phyloP scores from a whole-genome alignment of 768 basidiomycete genomes.

The Trametes elegans region DNA sequence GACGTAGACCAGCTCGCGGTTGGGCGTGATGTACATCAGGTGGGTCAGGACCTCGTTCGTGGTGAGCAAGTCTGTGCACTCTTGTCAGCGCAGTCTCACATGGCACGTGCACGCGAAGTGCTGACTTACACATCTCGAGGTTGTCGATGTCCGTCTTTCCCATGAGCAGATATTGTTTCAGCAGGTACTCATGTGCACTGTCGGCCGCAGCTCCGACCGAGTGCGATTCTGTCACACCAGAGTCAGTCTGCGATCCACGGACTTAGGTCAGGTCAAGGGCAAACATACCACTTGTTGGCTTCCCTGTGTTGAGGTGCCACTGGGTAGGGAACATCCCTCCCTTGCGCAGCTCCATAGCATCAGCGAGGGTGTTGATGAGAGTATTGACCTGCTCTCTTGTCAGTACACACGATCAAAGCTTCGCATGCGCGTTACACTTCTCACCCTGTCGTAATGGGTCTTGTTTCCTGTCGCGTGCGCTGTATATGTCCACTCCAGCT shows the following conservation, averaged over 20 bases:
- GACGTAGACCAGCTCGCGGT: slow-evolving; percentile 64
- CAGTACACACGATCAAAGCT: background rate
- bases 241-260: background rate
- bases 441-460: slow-evolving; percentile 54
- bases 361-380: slow-evolving; percentile 47
- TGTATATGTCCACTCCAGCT: slow-evolving; percentile 84
- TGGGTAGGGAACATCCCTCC: slow-evolving; percentile 64
- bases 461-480: slow-evolving; percentile 74
- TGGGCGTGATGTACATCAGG: slow-evolving; percentile 65
- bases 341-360: slow-evolving; percentile 42
- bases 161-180: slow-evolving; percentile 71
- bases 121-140: slow-evolving; percentile 68
- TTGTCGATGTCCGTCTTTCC: slow-evolving; percentile 57
- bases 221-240: slow-evolving; percentile 23
- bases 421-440: slow-evolving; percentile 10
- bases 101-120: no score
- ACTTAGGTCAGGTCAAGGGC: background rate
- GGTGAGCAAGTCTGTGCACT: slow-evolving; percentile 50
- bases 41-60: slow-evolving; percentile 62
- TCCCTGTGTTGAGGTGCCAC: slow-evolving; percentile 52
- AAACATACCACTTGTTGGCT: slow-evolving; percentile 47
- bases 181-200: slow-evolving; percentile 74
- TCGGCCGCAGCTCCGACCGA: slow-evolving; percentile 69
- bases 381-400: slow-evolving; percentile 39
- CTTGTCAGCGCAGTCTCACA: background rate